Conservation (phyloP, 306 rosid genomes). For the Cicer bijugum region DNA sequence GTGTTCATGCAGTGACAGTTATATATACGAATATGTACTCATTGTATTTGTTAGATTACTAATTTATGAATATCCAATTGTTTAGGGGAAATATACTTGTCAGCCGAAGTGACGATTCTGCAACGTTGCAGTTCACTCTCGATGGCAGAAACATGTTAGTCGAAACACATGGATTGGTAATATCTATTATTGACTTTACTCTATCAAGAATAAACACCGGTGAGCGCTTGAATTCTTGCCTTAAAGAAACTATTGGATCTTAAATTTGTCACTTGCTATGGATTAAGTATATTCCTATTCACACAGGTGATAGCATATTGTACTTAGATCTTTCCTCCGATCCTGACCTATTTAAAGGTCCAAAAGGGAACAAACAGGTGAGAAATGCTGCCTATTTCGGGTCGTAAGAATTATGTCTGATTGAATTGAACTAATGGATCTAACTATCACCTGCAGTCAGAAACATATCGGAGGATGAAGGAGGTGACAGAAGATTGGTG, state of each 20-base stretch:
- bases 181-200: constrained; percentile 89
- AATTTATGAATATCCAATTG: constrained; percentile 44
- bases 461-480: constrained; percentile 93
- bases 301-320: constrained; percentile 78
- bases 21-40: constrained; percentile 13
- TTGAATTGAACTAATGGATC: constrained; percentile 13
- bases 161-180: constrained; percentile 69
- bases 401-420: constrained; percentile 27
- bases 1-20: constrained; percentile 36
- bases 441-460: constrained; percentile 62
- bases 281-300: constrained; percentile 35
- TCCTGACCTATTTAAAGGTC: constrained; percentile 81
- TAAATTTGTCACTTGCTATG: constrained; percentile 38
- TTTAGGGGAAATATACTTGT: constrained; percentile 89
- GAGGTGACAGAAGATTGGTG: constrained; percentile 83
- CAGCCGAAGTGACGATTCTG: constrained; percentile 67
- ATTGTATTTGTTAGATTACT: constrained; percentile 24
- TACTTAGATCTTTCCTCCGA: constrained; percentile 82
- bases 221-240: constrained; percentile 41
- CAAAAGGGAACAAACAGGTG: constrained; percentile 88
- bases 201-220: constrained; percentile 91
- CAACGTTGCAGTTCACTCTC: constrained; percentile 71
- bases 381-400: constrained; percentile 38
- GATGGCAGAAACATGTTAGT: constrained; percentile 68
- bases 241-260: not conserved